Conservation (phyloP, 2,329 filamentous ascomycete species). For the Fusarium hostae region DNA sequence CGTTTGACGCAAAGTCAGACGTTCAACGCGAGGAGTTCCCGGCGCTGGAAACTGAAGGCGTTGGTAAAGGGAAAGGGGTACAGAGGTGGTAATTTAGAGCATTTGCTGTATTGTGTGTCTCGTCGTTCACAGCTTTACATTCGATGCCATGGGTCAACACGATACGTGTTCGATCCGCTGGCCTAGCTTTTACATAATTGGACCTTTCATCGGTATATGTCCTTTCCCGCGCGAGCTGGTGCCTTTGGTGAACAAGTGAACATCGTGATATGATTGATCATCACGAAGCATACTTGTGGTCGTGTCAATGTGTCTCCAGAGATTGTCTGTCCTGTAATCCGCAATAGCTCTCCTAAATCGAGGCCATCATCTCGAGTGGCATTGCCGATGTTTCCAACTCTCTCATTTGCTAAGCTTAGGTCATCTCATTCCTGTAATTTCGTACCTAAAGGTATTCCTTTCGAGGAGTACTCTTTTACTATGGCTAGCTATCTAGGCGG, state of each 20-base stretch:
- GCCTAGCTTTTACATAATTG: conserved; percentile 11
- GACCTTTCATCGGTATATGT: not conserved
- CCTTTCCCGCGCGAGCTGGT: not conserved
- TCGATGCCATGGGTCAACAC: not conserved
- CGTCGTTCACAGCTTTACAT: not conserved
- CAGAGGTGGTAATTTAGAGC: conserved; percentile 42
- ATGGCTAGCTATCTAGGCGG: too few species aligned
- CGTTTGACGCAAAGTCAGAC: conserved; percentile 15
- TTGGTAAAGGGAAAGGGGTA: conserved; percentile 58
- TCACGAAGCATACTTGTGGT: not conserved
- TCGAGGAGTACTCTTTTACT: too few species aligned
- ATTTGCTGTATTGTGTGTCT: not conserved
- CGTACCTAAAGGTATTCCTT: too few species aligned
- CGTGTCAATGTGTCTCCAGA: not conserved
- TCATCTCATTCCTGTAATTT: too few species aligned
- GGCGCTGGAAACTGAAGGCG: conserved; percentile 52
- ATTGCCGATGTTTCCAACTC: not conserved
- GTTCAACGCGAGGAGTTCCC: conserved; percentile 54
- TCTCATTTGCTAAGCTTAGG: too few species aligned
- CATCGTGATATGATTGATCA: not conserved
- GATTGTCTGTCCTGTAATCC: not conserved
- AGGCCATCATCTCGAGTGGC: not conserved
- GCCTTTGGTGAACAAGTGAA: not conserved
- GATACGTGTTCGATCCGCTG: not conserved
- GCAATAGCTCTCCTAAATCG: not conserved